Conservation (phyloP, 1,284 basidiomycete genomes). For the Rhizoctonia solani region DNA sequence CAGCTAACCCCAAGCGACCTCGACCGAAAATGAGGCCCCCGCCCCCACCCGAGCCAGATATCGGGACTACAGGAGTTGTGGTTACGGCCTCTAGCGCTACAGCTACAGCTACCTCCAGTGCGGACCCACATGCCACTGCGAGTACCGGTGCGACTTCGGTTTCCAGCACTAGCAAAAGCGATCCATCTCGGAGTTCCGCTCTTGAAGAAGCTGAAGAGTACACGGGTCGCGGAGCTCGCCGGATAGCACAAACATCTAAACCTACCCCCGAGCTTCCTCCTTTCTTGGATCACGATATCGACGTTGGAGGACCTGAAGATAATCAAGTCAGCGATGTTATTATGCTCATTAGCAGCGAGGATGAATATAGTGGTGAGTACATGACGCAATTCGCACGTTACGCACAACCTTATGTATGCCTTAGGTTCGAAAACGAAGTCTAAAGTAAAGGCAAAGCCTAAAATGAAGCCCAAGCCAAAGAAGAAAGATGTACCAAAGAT, state of each 20-base stretch:
- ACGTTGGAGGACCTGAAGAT: conserved; percentile 31
- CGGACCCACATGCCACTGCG: conserved; percentile 4
- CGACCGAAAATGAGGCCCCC: conserved; percentile 32
- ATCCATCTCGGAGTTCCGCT: conserved; percentile 13
- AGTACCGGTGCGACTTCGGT: conserved; percentile 23
- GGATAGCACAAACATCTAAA: conserved; percentile 10
- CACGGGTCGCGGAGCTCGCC: conserved; percentile 29
- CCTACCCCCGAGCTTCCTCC: neutral
- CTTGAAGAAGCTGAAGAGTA: conserved; percentile 29
- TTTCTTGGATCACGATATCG: conserved; percentile 10
- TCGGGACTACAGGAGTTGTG: neutral
- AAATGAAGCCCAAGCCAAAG: conserved; percentile 23
- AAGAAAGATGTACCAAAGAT: conserved; percentile 8
- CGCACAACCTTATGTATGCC: neutral
- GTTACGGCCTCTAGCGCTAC: conserved; percentile 1
- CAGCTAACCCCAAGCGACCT: conserved; percentile 5
- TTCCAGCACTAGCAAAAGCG: conserved; percentile 1
- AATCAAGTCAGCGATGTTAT: no score
- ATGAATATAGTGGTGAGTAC: neutral
- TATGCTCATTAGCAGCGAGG: conserved; percentile 20
- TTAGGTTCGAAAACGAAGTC: neutral
- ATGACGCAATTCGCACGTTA: neutral
- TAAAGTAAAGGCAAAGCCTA: conserved; percentile 3
- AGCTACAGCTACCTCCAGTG: conserved; percentile 10
- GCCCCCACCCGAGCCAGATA: conserved; percentile 21